Conservation (phyloP, 2,329 filamentous ascomycete species). For the Penicillium sp. region DNA sequence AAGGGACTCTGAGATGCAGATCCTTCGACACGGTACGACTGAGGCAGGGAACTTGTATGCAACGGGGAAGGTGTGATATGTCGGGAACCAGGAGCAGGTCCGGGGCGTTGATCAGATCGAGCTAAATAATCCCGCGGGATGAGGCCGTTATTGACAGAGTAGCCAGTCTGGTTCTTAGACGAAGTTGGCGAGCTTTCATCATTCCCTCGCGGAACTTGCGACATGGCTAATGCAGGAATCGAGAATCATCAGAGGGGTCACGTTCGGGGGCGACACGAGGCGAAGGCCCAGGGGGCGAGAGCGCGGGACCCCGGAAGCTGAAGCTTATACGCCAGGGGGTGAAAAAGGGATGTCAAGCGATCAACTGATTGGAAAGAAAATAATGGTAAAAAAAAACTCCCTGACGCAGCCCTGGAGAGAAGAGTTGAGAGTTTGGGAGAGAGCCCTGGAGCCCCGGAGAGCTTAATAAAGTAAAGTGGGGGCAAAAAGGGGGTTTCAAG, state of each 20-base stretch:
- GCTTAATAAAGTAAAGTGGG: constrained; percentile 4
- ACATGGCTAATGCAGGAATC: constrained; percentile 31
- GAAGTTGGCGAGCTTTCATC: constrained; percentile 21
- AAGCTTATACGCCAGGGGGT: constrained; percentile 13
- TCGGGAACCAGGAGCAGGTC: constrained; percentile 23
- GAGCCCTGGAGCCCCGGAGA: neutral
- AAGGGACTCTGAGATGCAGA: constrained; percentile 26
- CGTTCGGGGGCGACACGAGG: constrained; percentile 15
- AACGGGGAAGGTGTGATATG: constrained; percentile 32
- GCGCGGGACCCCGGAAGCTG: constrained; percentile 19
- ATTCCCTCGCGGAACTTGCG: constrained; percentile 32
- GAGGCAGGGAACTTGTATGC: constrained; percentile 28
- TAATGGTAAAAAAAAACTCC: neutral
- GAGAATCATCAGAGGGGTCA: constrained; percentile 21
- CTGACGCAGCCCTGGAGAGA: neutral
- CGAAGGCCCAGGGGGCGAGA: constrained; percentile 8
- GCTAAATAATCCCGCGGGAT: constrained; percentile 39
- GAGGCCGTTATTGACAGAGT: constrained; percentile 26
- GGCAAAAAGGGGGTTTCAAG: constrained; percentile 1
- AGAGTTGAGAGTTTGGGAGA: neutral
- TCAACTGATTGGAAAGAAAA: constrained; percentile 8
- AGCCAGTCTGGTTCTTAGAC: constrained; percentile 13
- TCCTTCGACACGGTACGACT: constrained; percentile 20
- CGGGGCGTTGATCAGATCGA: constrained; percentile 28
- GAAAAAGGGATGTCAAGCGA: constrained; percentile 13